phyloP scores from a whole-genome alignment of 1,284 basidiomycete species.

The Flammula alnicola region DNA sequence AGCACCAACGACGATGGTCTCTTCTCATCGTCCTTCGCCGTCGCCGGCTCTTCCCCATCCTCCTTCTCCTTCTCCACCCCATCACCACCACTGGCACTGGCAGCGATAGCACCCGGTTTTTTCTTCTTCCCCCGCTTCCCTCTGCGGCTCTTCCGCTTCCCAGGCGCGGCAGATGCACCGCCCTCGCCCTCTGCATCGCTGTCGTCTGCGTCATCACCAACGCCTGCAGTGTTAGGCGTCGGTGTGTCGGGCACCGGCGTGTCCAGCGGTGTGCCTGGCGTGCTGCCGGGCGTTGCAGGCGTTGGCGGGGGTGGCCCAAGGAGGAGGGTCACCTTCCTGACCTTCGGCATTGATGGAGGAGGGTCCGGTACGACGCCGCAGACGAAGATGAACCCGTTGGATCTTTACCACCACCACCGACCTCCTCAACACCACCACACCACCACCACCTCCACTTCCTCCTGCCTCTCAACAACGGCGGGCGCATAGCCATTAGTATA shows the following conservation, averaged over 20 bases:
- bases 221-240: not conserved
- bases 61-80: constrained; percentile 24
- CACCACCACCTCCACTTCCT: not conserved
- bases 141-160: constrained; percentile 47
- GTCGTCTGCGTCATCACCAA: constrained; percentile 51
- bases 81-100: too few species aligned
- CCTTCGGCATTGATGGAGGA: not conserved
- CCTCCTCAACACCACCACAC: too few species aligned
- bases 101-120: constrained; percentile 29
- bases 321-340: not conserved
- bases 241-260: constrained; percentile 1
- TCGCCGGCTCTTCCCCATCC: constrained; percentile 30
- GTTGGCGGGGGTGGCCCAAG: not conserved
- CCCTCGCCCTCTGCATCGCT: constrained; percentile 63
- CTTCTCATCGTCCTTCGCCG: constrained; percentile 24
- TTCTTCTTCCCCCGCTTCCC: constrained; percentile 55
- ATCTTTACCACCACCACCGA: too few species aligned
- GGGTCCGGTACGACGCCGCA: too few species aligned
- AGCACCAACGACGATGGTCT: constrained; percentile 43
- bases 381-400: too few species aligned
- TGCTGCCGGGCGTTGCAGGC: not conserved
- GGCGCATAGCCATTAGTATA: not conserved
- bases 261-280: not conserved
- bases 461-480: not conserved
- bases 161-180: constrained; percentile 45